phyloP scores from a whole-genome alignment of 495 filamentous ascomycete species.

The Hypoxylon intermedium region DNA sequence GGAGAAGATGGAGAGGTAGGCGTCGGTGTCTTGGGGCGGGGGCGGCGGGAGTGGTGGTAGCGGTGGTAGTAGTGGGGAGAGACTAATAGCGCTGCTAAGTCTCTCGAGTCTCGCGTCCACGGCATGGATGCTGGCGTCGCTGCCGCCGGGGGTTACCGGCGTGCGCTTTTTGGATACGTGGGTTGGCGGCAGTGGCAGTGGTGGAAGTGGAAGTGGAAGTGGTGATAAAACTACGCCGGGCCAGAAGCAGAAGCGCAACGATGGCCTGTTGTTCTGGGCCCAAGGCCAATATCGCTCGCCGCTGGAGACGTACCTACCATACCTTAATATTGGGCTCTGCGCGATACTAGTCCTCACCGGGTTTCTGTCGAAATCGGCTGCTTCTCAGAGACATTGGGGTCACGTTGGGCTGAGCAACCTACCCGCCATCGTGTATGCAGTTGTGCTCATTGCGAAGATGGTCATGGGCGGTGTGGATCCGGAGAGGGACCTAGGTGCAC shows the following conservation, averaged over 20 bases:
- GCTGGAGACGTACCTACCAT: slow-evolving; percentile 55
- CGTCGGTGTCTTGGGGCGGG: slow-evolving; percentile 55
- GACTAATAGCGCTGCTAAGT: slow-evolving; percentile 53
- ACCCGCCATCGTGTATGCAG: slow-evolving; percentile 54
- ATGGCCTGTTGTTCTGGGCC: slow-evolving; percentile 6
- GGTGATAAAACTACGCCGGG: too few species aligned
- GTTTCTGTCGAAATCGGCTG: slow-evolving; percentile 31
- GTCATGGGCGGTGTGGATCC: slow-evolving; percentile 64
- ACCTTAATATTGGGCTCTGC: slow-evolving; percentile 55
- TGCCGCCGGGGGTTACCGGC: slow-evolving; percentile 51
- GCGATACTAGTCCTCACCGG: slow-evolving; percentile 46
- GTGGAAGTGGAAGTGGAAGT: not conserved
- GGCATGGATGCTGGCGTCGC: slow-evolving; percentile 55
- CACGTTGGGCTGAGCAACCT: slow-evolving; percentile 44
- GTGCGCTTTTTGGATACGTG: slow-evolving; percentile 46
- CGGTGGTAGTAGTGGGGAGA: slow-evolving; percentile 5
- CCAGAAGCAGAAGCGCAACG: not conserved
- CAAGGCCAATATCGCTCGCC: slow-evolving; percentile 37
- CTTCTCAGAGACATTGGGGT: slow-evolving; percentile 17
- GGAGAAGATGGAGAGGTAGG: slow-evolving; percentile 66
- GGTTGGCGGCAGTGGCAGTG: not conserved
- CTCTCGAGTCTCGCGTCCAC: slow-evolving; percentile 67
- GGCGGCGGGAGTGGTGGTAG: slow-evolving; percentile 45
- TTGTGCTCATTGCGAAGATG: slow-evolving; percentile 57
- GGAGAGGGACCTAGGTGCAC: slow-evolving; percentile 56